Evolutionary conservation across 345 rosid species (phyloP), one percentile per base, ranked within the genome.

Genomic region (Carallia brachiata): DNA sequence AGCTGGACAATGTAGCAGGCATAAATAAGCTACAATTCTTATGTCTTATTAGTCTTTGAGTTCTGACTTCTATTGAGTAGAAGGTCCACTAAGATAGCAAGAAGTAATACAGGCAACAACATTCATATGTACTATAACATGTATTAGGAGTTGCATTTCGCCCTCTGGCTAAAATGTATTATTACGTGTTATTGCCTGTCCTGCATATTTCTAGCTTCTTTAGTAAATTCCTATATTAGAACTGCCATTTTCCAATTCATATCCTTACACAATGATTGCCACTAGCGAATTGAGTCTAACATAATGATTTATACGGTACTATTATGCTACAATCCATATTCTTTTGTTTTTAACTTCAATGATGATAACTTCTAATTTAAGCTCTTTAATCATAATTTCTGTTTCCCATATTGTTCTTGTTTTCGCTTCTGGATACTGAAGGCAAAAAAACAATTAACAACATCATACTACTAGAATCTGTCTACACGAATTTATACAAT

Each of bases 351-450:
- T 31, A 48, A 36, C 23, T 36, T 37, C 13, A 60, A 60, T 72
- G 63, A 70, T 62, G 63, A 62, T 36, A 34, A 70, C 78, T 69
- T 66, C 67, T 27, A 36, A 31, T 40, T 30, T 62, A 73, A 62
- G 72, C 56, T 30, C n/a, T 50, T 56, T 23, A 60, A 65, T 56
- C 15, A 70, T 65, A 0, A 72, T 60, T 66, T 19, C 32, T 52
- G 62, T 56, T 54, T 48, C 27, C 16, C 32, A 18, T 7, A 62
- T 70, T 7, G 40, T 37, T 60, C 23, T 6, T 28, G 39, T 23
- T 34, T 28, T 19, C 40, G 7, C 19, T 62, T 48, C 10, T 34
- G 61, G 61, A 30, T 36, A n/a, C 27, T 18, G 19, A 6, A 69
- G 61, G 17, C 17, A 56, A 54, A 61, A 6, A 61, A 6, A 65